These are phyloP conservation scores for Ustilago bromivora DNA, from an alignment of 1,284 basidiomycete genomes.

Conservation along the genomic window DNA sequence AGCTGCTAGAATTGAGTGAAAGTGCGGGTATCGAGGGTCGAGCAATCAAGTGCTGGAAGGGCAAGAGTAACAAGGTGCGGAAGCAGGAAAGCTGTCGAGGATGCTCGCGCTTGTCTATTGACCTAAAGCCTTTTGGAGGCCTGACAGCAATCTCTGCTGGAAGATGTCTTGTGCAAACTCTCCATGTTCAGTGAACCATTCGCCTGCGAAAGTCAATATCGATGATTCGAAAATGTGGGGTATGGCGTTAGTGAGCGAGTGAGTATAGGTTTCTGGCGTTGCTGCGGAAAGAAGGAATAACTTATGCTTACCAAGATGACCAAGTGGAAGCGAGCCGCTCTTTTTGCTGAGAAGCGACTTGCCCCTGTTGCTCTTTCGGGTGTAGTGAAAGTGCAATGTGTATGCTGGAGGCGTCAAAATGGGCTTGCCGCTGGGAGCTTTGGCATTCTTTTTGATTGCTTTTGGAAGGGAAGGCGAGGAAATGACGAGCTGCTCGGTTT, in stretches of 20 bases:
- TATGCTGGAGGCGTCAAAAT: constrained; percentile 61
- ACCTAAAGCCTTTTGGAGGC: constrained; percentile 55
- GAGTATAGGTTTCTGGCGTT: background rate
- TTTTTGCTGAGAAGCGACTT: constrained; percentile 42
- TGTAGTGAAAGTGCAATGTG: constrained; percentile 54
- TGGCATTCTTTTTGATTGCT: constrained; percentile 26
- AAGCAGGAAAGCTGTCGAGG: background rate
- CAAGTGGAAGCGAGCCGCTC: constrained; percentile 52
- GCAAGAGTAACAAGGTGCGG: background rate
- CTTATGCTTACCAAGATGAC: constrained; percentile 58
- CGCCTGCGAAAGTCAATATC: constrained; percentile 38
- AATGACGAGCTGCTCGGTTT: constrained; percentile 58
- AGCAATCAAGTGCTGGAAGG: background rate
- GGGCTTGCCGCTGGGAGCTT: constrained; percentile 39
- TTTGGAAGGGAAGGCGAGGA: constrained; percentile 52
- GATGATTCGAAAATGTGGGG: background rate
- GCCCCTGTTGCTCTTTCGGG: constrained; percentile 51
- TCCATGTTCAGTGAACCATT: constrained; percentile 68
- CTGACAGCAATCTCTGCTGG: constrained; percentile 52
- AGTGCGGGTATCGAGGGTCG: constrained; percentile 13
- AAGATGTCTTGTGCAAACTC: constrained; percentile 64
- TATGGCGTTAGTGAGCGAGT: background rate
- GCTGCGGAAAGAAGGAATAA: background rate
- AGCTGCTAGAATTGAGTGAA: background rate
- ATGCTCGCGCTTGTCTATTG: constrained; percentile 11